phyloP scores from a whole-genome alignment of 2,329 filamentous ascomycete species.

The Verticillium nubilum region DNA sequence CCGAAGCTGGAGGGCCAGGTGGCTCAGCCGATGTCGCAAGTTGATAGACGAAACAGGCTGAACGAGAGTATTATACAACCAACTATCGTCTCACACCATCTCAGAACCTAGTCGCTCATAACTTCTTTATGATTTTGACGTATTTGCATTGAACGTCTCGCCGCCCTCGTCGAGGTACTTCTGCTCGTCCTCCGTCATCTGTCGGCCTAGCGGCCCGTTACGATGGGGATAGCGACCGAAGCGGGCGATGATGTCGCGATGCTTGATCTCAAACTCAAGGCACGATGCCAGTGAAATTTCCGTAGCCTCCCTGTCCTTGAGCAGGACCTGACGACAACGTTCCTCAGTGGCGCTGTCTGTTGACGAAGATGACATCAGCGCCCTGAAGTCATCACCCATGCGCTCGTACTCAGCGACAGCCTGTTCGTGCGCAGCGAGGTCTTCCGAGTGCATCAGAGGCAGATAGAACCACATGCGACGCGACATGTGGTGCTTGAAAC shows the following conservation, averaged over 20 bases:
- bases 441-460: constrained; percentile 55
- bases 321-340: constrained; percentile 20
- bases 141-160: constrained; percentile 24
- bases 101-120: too few species aligned
- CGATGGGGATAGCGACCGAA: constrained; percentile 58
- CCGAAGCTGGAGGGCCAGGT: too few species aligned
- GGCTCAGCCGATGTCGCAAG: too few species aligned
- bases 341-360: constrained; percentile 11
- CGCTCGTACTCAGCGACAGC: constrained; percentile 24
- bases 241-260: constrained; percentile 41
- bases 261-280: constrained; percentile 33
- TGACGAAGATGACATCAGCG: constrained; percentile 21
- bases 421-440: constrained; percentile 35
- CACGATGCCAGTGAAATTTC: constrained; percentile 15
- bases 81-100: too few species aligned
- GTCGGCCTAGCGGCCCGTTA: constrained; percentile 44
- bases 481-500: constrained; percentile 25
- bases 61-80: too few species aligned
- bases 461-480: constrained; percentile 53
- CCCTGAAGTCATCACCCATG: constrained; percentile 25
- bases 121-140: background rate
- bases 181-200: constrained; percentile 41
- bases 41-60: too few species aligned
- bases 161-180: constrained; percentile 41
- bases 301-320: constrained; percentile 18